Evolutionary conservation across 139 green algal genomes (phyloP).

Genomic region (Diplosphaera chodatii): DNA sequence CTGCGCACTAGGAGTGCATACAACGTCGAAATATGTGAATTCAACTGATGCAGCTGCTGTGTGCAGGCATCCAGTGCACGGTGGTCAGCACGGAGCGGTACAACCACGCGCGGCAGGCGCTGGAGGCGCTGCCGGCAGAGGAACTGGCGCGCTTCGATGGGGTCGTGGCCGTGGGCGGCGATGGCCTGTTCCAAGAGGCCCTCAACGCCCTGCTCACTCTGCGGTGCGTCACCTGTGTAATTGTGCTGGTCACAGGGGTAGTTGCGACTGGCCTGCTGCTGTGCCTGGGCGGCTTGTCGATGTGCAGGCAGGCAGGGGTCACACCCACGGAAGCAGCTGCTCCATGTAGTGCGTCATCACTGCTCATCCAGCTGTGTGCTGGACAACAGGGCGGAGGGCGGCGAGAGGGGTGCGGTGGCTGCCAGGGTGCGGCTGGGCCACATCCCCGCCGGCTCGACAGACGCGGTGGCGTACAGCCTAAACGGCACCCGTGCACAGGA

Average conservation of each 20-base stretch:
- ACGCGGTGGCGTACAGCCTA: conserved; percentile 77
- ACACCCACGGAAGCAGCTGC: no score
- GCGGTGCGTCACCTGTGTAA: not conserved
- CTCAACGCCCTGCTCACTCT: conserved; percentile 69
- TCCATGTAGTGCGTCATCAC: no score
- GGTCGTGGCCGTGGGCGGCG: conserved; percentile 67
- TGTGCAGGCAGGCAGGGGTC: no score
- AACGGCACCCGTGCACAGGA: conserved; percentile 62
- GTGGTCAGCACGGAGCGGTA: conserved; percentile 47
- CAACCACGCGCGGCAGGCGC: conserved; percentile 45
- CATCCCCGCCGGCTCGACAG: conserved; percentile 77
- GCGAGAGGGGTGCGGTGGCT: conserved; percentile 15
- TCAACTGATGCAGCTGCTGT: not conserved
- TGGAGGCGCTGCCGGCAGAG: conserved; percentile 39
- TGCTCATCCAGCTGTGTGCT: no score
- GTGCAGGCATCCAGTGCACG: conserved; percentile 33
- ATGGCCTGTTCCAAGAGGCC: conserved; percentile 86
- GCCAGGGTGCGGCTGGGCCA: conserved; percentile 61
- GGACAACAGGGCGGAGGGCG: not conserved
- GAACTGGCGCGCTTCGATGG: conserved; percentile 55
- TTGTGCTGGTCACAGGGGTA: no score
- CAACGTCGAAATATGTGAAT: no score
- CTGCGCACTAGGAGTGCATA: no score
- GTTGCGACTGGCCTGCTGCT: no score
- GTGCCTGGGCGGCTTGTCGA: no score